Evolutionary conservation across 2,329 filamentous ascomycete genomes (phyloP), one percentile per base, ranked within the genome.

Genomic region (Ophiosphaerella herpotricha): DNA sequence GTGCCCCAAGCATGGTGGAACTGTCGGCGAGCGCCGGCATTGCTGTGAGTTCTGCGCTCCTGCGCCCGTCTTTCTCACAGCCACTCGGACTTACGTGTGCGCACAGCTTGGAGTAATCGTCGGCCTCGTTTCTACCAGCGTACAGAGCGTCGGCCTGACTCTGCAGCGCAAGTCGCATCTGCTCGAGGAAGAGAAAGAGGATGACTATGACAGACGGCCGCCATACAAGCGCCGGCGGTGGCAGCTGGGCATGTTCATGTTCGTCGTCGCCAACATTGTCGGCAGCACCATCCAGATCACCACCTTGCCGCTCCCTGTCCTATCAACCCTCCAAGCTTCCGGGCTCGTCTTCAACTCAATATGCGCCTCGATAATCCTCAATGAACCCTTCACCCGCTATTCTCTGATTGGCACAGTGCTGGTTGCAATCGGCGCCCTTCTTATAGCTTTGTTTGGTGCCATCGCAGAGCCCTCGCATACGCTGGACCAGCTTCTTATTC

Each of bases 331-430:
- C 33, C 94, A 99, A 77, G 61, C 83, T 71, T 96, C 93, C 3
- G 94, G 94, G 38, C 82, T 99, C 47, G 94, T 99, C 55, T 99
- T 99, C 81, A 99, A 99, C 79, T 96, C 93, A 49, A 91, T 97
- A 74, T 96, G 95, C 80, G 94, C 94, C 54, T 95, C 91, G 38
- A 78, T 97, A 49, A 90, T 97, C 66, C 83, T 99, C 40, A 87
- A 89, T 67, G 93, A 99, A 75, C 90, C 92, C 4, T 99, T 97
- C 75, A 97, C 94, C 44, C 85, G 84, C 71, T 95, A 91, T 82
- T 97, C 93, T n/a, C 81, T 96, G 33, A 84, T 90, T 66, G 94
- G 94, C 33, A 99, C 94, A 1, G 65, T 94, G 44, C 83, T 99
- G 42, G 94, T 97, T 36, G 93, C 90, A 56, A 80, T 80, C 18